Conservation (phyloP, 495 filamentous ascomycete species). For the Penicillium alfredii region DNA sequence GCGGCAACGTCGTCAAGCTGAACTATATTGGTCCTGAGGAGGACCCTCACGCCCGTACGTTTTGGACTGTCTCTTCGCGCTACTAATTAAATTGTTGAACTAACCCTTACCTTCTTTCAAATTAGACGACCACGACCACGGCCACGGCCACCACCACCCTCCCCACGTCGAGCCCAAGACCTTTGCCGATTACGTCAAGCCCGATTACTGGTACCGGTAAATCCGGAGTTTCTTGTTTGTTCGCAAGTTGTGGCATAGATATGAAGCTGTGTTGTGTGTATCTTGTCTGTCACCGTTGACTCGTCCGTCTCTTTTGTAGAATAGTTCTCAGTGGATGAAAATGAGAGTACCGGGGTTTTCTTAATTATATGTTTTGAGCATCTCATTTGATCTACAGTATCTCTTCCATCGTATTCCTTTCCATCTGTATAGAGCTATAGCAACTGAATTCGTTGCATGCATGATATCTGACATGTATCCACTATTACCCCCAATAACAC, state of each 20-base stretch:
- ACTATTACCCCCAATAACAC: too few relatives aligned
- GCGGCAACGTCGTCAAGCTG: constrained; percentile 93
- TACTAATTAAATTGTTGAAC: constrained; percentile 1
- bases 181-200: constrained; percentile 87
- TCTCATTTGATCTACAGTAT: too few relatives aligned
- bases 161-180: constrained; percentile 78
- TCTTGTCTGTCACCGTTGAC: constrained; percentile 22
- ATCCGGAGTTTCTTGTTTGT: constrained; percentile 17
- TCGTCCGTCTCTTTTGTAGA: constrained; percentile 38
- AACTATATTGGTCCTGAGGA: constrained; percentile 84
- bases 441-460: too few relatives aligned
- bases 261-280: constrained; percentile 16
- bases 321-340: constrained; percentile 39
- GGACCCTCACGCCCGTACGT: constrained; percentile 53
- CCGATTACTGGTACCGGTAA: constrained; percentile 76
- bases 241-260: constrained; percentile 5
- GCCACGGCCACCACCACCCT: constrained; percentile 46
- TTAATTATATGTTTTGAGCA: not conserved
- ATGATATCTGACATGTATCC: too few relatives aligned
- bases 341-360: constrained; percentile 21
- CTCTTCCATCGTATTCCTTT: too few relatives aligned
- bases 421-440: too few relatives aligned
- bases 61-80: not conserved
- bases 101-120: not conserved
- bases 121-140: constrained; percentile 45